phyloP scores from a whole-genome alignment of 176 grass and related monocot genomes.

The barley (Hordeum vulgare) region MorexV3_pseudomolecules_assembly NC_058524.1:459574712-459575211 shows the following conservation, averaged over 20 bases:
- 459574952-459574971: constrained; percentile 42
- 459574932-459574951: constrained; percentile 39
- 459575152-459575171: neutral
- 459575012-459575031: constrained; percentile 15
- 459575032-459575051: neutral
- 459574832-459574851: constrained; percentile 48
- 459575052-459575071: constrained; percentile 21
- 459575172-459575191: no score
- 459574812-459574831: constrained; percentile 34
- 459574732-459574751: neutral
- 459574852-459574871: constrained; percentile 33
- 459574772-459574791: constrained; percentile 85
- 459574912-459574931: constrained; percentile 54
- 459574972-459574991: constrained; percentile 18
- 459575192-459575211: neutral
- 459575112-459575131: constrained; percentile 26
- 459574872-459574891: constrained; percentile 37
- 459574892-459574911: constrained; percentile 26
- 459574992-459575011: constrained; percentile 23
- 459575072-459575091: constrained; percentile 37
- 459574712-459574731: neutral
- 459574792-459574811: constrained; percentile 34
- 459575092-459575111: constrained; percentile 38
- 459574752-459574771: constrained; percentile 83
- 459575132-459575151: neutral